Evolutionary conservation across 495 filamentous ascomycete species (phyloP).

Genomic region (Halenospora varia): DNA sequence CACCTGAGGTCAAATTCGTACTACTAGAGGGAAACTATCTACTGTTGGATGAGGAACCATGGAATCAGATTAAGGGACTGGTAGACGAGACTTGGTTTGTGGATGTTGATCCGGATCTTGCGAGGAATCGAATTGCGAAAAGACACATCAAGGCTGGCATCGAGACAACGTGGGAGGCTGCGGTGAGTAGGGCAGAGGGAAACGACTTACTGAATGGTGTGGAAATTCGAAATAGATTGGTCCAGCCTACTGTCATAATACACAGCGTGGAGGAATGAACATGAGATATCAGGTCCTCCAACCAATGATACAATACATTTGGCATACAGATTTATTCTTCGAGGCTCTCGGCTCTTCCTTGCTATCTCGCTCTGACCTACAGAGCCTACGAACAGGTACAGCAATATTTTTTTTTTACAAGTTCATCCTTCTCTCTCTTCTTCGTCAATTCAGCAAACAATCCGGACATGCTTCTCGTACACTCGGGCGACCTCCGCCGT

Average conservation of each 20-base stretch:
- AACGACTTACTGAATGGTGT: constrained; percentile 38
- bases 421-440: too few relatives aligned
- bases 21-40: constrained; percentile 37
- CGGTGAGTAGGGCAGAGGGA: constrained; percentile 33
- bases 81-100: constrained; percentile 32
- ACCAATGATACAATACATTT: too few relatives aligned
- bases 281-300: too few relatives aligned
- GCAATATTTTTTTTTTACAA: too few relatives aligned
- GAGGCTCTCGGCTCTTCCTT: too few relatives aligned
- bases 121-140: constrained; percentile 32
- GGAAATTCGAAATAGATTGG: not conserved
- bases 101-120: constrained; percentile 32
- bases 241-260: not conserved
- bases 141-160: constrained; percentile 37
- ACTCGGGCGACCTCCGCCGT: too few relatives aligned
- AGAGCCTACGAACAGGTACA: too few relatives aligned
- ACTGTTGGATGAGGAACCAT: constrained; percentile 22
- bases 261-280: not conserved
- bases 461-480: too few relatives aligned
- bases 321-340: too few relatives aligned
- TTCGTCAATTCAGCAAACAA: too few relatives aligned
- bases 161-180: constrained; percentile 37
- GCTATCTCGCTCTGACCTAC: too few relatives aligned
- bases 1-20: constrained; percentile 28
- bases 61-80: constrained; percentile 15